Base-by-base conservation (phyloP, 495 filamentous ascomycete species). In the Penicillium lagena region DNA sequence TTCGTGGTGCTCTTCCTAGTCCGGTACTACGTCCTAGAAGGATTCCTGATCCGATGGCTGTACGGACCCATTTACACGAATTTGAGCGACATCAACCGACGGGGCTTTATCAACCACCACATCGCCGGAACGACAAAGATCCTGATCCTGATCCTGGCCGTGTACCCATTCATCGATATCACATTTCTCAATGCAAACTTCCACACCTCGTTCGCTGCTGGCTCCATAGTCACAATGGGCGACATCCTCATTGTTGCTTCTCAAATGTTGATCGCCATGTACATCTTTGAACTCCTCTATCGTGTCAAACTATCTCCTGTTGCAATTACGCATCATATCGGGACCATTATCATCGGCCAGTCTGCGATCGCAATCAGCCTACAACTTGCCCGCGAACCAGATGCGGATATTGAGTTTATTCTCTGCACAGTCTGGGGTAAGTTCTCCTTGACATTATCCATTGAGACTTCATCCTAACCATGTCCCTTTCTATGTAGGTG, bases 31-130 rank as follows among this genome's bases (percentile, higher is more conserved):
- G 12, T 73, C 15, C 55, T 75, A 5, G 72, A 76, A 47, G 57
- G 50, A 0, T 68, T 69, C 52, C 59, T 75, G 5, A 55, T 75
- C 5, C 43, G 42, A 14, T 47, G 52, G 7, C 17, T 64, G 5
- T 76, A 76, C 40, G 62, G 64, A 9, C 7, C 43, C 8, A 66
- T 43, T 27, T 76, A 67, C 40, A 63, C 58, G 0, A 14, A 51
- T 4, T 54, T 75, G 31, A 56, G 56, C 38, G 70, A 72, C 27
- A 12, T 43, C 2, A 59, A 64, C 35, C 60, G 70, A 7, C 63
- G 70, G 2, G 72, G 72, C 0, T 74, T 76, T 49, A 51, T 76
- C 28, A 75, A 76, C 43, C 72, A 76, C 42, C 72, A 75, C 43
- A 68, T 76, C 13, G 69, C 72, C 12, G 72, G 70, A 0, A 27